Evolutionary conservation across 1,284 basidiomycete genomes (phyloP).

Genomic region (Xerocomus nothofagi): DNA sequence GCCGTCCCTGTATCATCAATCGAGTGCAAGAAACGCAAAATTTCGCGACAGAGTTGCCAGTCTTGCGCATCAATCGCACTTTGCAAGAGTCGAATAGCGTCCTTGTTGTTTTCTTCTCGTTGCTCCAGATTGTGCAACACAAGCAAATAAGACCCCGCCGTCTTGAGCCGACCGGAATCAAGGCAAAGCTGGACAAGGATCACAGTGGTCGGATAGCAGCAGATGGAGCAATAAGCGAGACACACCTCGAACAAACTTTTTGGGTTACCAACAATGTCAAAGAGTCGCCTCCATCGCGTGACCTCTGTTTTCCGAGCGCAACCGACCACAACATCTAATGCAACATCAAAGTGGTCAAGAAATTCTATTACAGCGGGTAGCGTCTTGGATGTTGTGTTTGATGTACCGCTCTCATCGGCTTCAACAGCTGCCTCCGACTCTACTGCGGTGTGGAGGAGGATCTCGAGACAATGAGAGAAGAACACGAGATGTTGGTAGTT

Average conservation of each 20-base stretch:
- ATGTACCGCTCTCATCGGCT: slow-evolving; percentile 30
- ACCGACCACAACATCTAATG: slow-evolving; percentile 91
- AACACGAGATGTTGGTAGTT: slow-evolving; percentile 90
- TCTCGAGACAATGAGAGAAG: slow-evolving; percentile 93
- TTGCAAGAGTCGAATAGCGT: slow-evolving; percentile 76
- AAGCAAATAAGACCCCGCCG: slow-evolving; percentile 90
- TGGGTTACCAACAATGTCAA: slow-evolving; percentile 88
- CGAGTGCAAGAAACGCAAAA: slow-evolving; percentile 88
- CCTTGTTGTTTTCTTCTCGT: slow-evolving; percentile 74
- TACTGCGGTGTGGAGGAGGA: slow-evolving; percentile 90
- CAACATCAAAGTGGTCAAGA: slow-evolving; percentile 89
- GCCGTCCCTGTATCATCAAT: slow-evolving; percentile 84
- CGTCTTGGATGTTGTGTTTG: slow-evolving; percentile 32
- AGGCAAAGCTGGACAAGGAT: slow-evolving; percentile 66
- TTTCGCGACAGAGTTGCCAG: slow-evolving; percentile 82
- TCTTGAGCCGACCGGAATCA: slow-evolving; percentile 72
- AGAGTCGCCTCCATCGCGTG: slow-evolving; percentile 86
- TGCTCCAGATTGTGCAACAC: slow-evolving; percentile 94
- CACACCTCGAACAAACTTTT: slow-evolving; percentile 86
- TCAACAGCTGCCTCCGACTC: slow-evolving; percentile 75
- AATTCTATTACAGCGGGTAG: slow-evolving; percentile 83
- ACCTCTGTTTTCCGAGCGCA: slow-evolving; percentile 98
- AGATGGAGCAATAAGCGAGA: slow-evolving; percentile 1
- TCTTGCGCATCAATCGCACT: slow-evolving; percentile 74
- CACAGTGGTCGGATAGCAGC: slow-evolving; percentile 1